phyloP scores from a whole-genome alignment of 2,329 filamentous ascomycete genomes.

The Neobulgaria alba region DNA sequence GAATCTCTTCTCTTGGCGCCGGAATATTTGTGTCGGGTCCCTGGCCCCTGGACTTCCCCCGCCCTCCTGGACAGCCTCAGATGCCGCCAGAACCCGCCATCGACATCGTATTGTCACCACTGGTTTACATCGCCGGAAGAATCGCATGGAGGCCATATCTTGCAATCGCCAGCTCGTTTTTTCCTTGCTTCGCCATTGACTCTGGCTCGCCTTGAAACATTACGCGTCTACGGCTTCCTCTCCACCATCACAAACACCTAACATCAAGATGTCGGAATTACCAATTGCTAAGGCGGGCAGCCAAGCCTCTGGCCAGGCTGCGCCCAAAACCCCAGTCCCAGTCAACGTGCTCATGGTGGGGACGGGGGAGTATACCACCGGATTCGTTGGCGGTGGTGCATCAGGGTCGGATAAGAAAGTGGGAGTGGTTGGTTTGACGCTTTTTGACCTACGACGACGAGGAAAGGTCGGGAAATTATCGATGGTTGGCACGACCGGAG shows the following conservation, averaged over 20 bases:
- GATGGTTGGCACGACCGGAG: slow-evolving; percentile 85
- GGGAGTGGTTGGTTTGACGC: slow-evolving; percentile 80
- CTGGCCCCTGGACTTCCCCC: too few species aligned
- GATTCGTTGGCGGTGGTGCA: slow-evolving; percentile 75
- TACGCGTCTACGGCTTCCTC: background rate
- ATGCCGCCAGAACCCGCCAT: slow-evolving; percentile 1
- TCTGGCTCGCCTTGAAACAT: background rate
- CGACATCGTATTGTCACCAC: too few species aligned
- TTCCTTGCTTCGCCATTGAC: background rate
- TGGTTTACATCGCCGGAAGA: background rate
- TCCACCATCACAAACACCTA: too few species aligned
- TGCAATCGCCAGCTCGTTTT: background rate
- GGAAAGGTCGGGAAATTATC: slow-evolving; percentile 79
- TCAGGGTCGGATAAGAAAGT: slow-evolving; percentile 94
- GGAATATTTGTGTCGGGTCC: too few species aligned
- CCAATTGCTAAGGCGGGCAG: background rate
- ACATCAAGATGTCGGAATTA: background rate
- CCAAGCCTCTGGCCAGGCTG: too few species aligned
- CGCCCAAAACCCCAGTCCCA: slow-evolving; percentile 13
- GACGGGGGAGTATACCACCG: slow-evolving; percentile 94
- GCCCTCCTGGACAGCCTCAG: background rate
- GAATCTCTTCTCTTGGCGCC: too few species aligned
- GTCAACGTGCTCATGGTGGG: slow-evolving; percentile 40
- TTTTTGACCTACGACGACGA: slow-evolving; percentile 80
- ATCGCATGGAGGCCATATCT: slow-evolving; percentile 2